Conservation (phyloP, 768 basidiomycete genomes). For the Podaxis rugospora region DNA sequence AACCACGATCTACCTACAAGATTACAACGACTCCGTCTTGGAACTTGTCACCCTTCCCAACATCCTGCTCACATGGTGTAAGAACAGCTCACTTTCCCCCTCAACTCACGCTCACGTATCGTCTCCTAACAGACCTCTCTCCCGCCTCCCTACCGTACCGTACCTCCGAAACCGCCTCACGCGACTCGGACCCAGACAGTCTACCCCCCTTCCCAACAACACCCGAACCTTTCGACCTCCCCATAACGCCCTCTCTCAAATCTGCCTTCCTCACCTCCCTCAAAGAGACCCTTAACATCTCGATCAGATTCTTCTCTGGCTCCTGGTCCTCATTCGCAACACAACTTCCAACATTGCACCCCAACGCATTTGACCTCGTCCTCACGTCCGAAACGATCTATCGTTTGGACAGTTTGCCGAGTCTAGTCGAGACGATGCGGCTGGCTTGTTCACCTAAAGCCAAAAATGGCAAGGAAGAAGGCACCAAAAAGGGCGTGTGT, state of each 20-base stretch:
- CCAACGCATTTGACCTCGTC: constrained; percentile 58
- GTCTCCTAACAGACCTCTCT: constrained; percentile 48
- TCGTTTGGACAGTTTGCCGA: constrained; percentile 52
- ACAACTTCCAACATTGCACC: constrained; percentile 39
- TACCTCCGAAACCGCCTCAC: constrained; percentile 12
- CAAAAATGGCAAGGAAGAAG: neutral
- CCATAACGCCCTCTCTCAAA: constrained; percentile 62
- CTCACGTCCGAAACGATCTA: constrained; percentile 96
- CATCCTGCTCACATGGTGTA: constrained; percentile 78
- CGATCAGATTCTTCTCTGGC: constrained; percentile 75
- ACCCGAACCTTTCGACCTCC: constrained; percentile 48
- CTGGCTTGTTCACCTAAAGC: constrained; percentile 24
- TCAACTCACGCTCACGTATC: neutral
- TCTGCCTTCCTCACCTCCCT: constrained; percentile 63
- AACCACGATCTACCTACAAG: constrained; percentile 76
- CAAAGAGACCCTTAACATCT: constrained; percentile 38
- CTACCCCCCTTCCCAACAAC: constrained; percentile 15
- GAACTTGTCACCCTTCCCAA: constrained; percentile 80
- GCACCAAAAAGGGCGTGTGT: constrained; percentile 28
- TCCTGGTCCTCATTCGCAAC: constrained; percentile 50
- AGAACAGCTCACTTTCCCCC: constrained; percentile 22
- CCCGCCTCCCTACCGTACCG: constrained; percentile 49
- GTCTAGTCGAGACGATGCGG: constrained; percentile 53
- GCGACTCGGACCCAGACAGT: constrained; percentile 28
- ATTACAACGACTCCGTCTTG: constrained; percentile 83